phyloP scores from a whole-genome alignment of 2,329 filamentous ascomycete genomes.

The Lachnellula subtilissima region DNA sequence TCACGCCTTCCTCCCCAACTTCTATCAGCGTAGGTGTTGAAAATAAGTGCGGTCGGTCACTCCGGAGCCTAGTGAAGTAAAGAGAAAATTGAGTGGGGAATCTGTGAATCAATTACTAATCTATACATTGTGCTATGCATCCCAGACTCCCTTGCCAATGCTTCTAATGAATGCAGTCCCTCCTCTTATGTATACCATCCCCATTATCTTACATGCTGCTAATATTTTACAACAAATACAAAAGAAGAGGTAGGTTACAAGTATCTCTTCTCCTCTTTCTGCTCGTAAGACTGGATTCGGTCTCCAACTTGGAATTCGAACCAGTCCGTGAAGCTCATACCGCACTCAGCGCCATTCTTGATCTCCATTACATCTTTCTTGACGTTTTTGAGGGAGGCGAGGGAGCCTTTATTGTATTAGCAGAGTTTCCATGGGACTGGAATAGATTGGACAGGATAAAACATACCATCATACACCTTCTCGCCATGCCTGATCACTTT shows the following conservation, averaged over 20 bases:
- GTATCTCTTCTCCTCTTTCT: constrained; percentile 60
- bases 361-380: constrained; percentile 90
- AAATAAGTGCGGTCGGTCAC: too few species aligned
- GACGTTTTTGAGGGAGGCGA: constrained; percentile 79
- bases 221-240: not conserved
- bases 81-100: not conserved
- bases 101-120: not conserved
- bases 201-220: not conserved
- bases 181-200: not conserved
- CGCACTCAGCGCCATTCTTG: constrained; percentile 90
- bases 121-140: not conserved
- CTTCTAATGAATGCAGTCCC: not conserved
- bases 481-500: constrained; percentile 68
- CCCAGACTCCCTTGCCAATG: not conserved
- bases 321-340: constrained; percentile 79
- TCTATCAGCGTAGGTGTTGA: too few species aligned
- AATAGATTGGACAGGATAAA: constrained; percentile 20
- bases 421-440: not conserved
- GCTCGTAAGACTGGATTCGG: constrained; percentile 82
- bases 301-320: constrained; percentile 75
- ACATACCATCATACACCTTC: constrained; percentile 76
- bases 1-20: too few species aligned
- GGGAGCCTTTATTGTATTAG: constrained; percentile 52
- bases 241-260: constrained; percentile 18
- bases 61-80: too few species aligned